phyloP scores from a whole-genome alignment of 176 grass and related monocot genomes.

The Tillandsia leiboldiana region DNA sequence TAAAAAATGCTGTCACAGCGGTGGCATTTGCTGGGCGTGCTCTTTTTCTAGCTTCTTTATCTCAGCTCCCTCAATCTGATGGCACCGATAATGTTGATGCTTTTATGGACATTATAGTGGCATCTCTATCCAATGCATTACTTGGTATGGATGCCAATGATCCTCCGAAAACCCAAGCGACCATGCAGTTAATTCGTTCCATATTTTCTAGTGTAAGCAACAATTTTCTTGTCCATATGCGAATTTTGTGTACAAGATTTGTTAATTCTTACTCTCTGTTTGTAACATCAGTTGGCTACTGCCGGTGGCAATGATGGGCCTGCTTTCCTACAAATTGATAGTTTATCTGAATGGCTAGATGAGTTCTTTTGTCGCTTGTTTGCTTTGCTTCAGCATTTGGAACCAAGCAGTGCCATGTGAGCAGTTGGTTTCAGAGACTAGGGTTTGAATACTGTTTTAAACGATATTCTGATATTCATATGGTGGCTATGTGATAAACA shows the following conservation, averaged over 20 bases:
- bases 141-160: constrained; percentile 99
- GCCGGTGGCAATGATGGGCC: constrained; percentile 47
- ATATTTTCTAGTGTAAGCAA: constrained; percentile 92
- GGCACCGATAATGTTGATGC: constrained; percentile 28
- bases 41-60: constrained; percentile 52
- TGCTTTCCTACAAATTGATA: constrained; percentile 57
- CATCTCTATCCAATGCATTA: constrained; percentile 87
- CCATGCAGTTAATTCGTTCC: constrained; percentile 87
- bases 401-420: no score
- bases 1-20: constrained; percentile 88
- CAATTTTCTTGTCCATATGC: constrained; percentile 16
- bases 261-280: constrained; percentile 8
- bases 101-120: constrained; percentile 55
- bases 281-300: constrained; percentile 45
- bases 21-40: constrained; percentile 83
- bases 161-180: constrained; percentile 90
- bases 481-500: background rate
- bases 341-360: constrained; percentile 80
- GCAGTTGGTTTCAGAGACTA: background rate
- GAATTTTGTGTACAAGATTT: background rate
- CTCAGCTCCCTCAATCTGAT: constrained; percentile 31
- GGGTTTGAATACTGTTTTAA: background rate
- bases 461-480: background rate
- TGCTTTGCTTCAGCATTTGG: constrained; percentile 90
- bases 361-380: constrained; percentile 87